These are phyloP conservation scores for Haplosporangium sp. DNA, from an alignment of 371 early-diverging fungal genomes.

Conservation along the genomic window DNA sequence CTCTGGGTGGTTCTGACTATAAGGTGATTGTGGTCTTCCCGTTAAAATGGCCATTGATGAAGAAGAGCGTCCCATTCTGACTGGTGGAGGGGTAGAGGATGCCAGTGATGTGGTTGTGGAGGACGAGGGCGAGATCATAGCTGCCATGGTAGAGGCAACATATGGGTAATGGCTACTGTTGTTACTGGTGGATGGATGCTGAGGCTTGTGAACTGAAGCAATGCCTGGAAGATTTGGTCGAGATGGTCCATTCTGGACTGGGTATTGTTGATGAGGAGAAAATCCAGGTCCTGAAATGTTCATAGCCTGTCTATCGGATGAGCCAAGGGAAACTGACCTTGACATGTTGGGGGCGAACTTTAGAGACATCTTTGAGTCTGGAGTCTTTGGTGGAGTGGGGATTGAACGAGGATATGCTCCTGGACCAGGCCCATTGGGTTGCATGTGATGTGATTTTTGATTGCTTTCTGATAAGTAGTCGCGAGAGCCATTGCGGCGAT, in stretches of 20 bases:
- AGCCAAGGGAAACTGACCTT: constrained; percentile 38
- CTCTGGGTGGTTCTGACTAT: not conserved
- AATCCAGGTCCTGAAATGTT: constrained; percentile 1
- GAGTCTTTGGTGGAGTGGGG: constrained; percentile 45
- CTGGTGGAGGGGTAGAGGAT: constrained; percentile 15
- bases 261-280: constrained; percentile 9
- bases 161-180: constrained; percentile 17
- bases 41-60: constrained; percentile 10
- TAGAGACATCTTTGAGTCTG: constrained; percentile 30
- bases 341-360: constrained; percentile 41
- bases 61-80: constrained; percentile 13
- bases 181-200: constrained; percentile 13
- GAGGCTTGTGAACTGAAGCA: constrained; percentile 32
- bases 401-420: constrained; percentile 33
- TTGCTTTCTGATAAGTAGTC: constrained; percentile 15
- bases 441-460: constrained; percentile 25
- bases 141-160: constrained; percentile 19
- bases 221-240: constrained; percentile 49
- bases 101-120: constrained; percentile 17
- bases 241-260: constrained; percentile 20
- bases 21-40: constrained; percentile 13
- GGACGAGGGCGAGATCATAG: constrained; percentile 25
- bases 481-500: constrained; percentile 37
- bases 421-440: constrained; percentile 23
- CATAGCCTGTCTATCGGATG: constrained; percentile 23